phyloP scores from a whole-genome alignment of 1,284 basidiomycete genomes.

The Flammula alnicola region DNA sequence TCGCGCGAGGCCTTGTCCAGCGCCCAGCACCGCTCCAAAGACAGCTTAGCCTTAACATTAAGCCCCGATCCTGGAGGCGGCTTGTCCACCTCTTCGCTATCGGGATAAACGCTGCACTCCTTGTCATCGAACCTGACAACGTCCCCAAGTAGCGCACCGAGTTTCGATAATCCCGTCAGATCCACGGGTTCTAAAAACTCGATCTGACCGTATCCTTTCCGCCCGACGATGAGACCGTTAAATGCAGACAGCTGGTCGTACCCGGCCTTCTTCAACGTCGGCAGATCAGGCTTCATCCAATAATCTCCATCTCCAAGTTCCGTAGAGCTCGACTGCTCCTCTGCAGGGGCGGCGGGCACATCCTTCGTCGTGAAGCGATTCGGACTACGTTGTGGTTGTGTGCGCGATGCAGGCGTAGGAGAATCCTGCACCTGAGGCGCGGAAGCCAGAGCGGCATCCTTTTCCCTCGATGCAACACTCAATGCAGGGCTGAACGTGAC shows the following conservation, averaged over 20 bases:
- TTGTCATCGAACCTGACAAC: slow-evolving; percentile 90
- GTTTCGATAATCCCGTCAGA: slow-evolving; percentile 82
- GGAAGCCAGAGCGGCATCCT: slow-evolving; percentile 50
- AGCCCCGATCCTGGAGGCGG: slow-evolving; percentile 84
- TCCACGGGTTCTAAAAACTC: slow-evolving; percentile 93
- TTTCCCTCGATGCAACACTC: slow-evolving; percentile 73
- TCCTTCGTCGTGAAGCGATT: slow-evolving; percentile 51
- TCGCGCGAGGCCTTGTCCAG: slow-evolving; percentile 91
- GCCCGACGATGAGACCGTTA: slow-evolving; percentile 83
- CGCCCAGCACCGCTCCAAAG: slow-evolving; percentile 86
- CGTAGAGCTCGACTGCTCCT: slow-evolving; percentile 38
- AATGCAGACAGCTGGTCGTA: slow-evolving; percentile 76
- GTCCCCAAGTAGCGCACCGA: slow-evolving; percentile 85
- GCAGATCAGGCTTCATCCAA: slow-evolving; percentile 81
- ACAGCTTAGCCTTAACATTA: slow-evolving; percentile 86
- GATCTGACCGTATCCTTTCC: slow-evolving; percentile 90
- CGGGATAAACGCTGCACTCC: slow-evolving; percentile 94
- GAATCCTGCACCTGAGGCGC: slow-evolving; percentile 38
- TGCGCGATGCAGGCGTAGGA: slow-evolving; percentile 46
- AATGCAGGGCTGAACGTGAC: slow-evolving; percentile 76
- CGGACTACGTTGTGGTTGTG: slow-evolving; percentile 36
- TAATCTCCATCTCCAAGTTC: slow-evolving; percentile 86
- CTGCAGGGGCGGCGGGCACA: slow-evolving; percentile 15
- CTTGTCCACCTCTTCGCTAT: slow-evolving; percentile 80
- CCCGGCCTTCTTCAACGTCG: slow-evolving; percentile 69